These are phyloP conservation scores for Lagenaria siceraria DNA, from an alignment of 306 rosid genomes.

Conservation along the genomic window DNA sequence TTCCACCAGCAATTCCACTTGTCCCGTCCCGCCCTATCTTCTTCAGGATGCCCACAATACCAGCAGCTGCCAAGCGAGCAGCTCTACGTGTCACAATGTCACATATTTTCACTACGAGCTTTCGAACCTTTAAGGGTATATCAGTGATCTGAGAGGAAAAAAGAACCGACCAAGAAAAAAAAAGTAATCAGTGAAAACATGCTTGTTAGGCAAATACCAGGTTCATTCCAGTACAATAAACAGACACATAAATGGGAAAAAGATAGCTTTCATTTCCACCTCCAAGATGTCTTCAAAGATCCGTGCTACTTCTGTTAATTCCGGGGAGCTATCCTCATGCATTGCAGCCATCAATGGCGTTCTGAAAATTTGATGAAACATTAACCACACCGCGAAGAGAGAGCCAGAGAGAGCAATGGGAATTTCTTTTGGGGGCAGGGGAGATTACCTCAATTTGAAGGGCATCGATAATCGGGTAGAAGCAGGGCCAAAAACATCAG, in stretches of 20 bases:
- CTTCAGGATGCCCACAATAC: conserved; percentile 77
- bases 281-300: conserved; percentile 48
- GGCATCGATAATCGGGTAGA: conserved; percentile 49
- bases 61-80: conserved; percentile 83
- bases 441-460: conserved; percentile 52
- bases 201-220: not conserved
- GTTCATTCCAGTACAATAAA: not conserved
- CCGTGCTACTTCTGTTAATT: conserved; percentile 50
- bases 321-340: conserved; percentile 80
- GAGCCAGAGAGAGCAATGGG: not conserved
- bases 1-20: conserved; percentile 66
- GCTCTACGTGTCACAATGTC: conserved; percentile 80
- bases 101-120: conserved; percentile 60
- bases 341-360: conserved; percentile 70
- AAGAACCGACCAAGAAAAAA: not conserved
- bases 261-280: conserved; percentile 26
- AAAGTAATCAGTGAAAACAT: not conserved
- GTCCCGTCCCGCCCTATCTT: conserved; percentile 87
- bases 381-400: not conserved
- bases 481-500: conserved; percentile 56
- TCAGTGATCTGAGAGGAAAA: conserved; percentile 45
- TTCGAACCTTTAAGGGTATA: conserved; percentile 54
- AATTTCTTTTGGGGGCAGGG: not conserved
- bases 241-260: not conserved
- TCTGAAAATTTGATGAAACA: conserved; percentile 28